Conservation (phyloP, 257 asterid genomes). For the Mitragyna speciosa region DNA sequence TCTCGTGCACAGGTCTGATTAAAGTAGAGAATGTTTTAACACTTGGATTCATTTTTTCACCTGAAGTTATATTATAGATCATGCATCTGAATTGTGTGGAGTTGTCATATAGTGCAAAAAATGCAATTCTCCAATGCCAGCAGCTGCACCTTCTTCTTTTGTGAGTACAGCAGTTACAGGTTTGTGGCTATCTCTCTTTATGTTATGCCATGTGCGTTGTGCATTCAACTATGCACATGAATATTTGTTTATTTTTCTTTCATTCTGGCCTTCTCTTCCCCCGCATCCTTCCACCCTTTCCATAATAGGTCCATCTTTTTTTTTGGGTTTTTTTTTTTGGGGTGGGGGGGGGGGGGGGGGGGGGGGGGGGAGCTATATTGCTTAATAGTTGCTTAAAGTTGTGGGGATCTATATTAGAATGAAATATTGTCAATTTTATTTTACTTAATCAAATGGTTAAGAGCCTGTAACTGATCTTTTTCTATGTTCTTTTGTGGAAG, state of each 20-base stretch:
- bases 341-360: too few species aligned
- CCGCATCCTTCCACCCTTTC: background rate
- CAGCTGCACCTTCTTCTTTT: constrained; percentile 55
- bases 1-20: constrained; percentile 65
- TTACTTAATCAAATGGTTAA: background rate
- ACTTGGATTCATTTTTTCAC: background rate
- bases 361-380: background rate
- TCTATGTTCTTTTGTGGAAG: constrained; percentile 39
- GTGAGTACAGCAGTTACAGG: constrained; percentile 56
- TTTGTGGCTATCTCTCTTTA: constrained; percentile 29
- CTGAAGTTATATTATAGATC: background rate
- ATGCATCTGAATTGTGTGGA: constrained; percentile 25
- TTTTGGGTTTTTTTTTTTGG: too few species aligned
- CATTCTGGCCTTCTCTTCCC: background rate
- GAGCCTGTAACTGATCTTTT: background rate
- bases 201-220: background rate
- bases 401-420: background rate
- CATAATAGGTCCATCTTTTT: too few species aligned
- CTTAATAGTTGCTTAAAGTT: background rate
- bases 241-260: background rate
- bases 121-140: constrained; percentile 63
- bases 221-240: background rate
- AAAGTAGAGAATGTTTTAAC: constrained; percentile 4
- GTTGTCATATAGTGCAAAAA: constrained; percentile 71
- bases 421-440: background rate